Conservation (phyloP, 371 early-diverging fungal species). For the Mucor velutinosus region DNA sequence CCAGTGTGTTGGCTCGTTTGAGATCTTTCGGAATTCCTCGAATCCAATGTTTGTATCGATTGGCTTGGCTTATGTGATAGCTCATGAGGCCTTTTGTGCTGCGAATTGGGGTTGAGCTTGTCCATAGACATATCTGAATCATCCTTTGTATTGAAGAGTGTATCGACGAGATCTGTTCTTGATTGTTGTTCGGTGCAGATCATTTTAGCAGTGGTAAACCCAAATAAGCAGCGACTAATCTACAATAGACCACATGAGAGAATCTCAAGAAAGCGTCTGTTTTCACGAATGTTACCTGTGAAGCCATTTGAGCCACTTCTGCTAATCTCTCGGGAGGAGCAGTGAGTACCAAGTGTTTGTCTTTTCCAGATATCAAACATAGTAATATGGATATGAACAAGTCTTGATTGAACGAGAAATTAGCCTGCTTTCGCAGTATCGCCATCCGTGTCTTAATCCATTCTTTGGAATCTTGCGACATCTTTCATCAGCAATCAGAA, state of each 20-base stretch:
- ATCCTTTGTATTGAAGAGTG: constrained; percentile 34
- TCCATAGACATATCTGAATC: constrained; percentile 17
- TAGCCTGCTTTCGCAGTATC: constrained; percentile 37
- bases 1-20: constrained; percentile 6
- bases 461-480: constrained; percentile 45
- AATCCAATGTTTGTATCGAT: constrained; percentile 26
- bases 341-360: constrained; percentile 45
- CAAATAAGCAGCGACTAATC: constrained; percentile 48
- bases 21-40: constrained; percentile 13
- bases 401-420: constrained; percentile 47
- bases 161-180: constrained; percentile 35
- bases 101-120: background rate
- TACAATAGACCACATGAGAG: background rate
- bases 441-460: constrained; percentile 51
- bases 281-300: constrained; percentile 24
- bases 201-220: constrained; percentile 43
- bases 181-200: constrained; percentile 32
- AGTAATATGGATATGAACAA: constrained; percentile 48
- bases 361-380: constrained; percentile 43
- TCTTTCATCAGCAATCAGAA: background rate
- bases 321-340: constrained; percentile 38
- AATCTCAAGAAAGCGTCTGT: background rate
- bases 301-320: constrained; percentile 48
- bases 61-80: constrained; percentile 11
- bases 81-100: constrained; percentile 8